These are phyloP conservation scores for Candida neerlandica DNA, from an alignment of 1,139 yeast species.

Conservation along the genomic window DNA sequence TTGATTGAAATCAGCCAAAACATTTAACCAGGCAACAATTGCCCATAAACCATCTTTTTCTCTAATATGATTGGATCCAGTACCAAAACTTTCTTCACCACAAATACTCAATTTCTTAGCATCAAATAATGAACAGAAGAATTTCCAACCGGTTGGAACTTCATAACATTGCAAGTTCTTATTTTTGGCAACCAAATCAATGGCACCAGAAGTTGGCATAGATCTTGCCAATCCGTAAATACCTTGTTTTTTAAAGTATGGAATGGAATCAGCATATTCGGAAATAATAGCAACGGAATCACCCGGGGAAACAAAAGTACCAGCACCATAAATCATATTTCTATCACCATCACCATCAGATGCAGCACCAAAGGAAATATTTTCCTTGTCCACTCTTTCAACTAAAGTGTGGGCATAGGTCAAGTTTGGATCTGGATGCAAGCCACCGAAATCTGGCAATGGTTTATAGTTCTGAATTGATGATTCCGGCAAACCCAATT, in stretches of 20 bases:
- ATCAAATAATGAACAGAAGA: slow-evolving; percentile 93
- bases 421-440: slow-evolving; percentile 97
- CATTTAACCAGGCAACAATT: slow-evolving; percentile 93
- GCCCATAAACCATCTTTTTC: slow-evolving; percentile 99
- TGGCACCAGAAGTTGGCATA: slow-evolving; percentile 96
- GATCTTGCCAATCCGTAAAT: slow-evolving; percentile 95
- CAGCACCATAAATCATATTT: slow-evolving; percentile 97
- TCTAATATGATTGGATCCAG: slow-evolving; percentile 96
- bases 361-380: slow-evolving; percentile 95
- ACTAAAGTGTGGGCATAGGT: slow-evolving; percentile 92
- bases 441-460: slow-evolving; percentile 90
- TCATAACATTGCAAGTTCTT: slow-evolving; percentile 81
- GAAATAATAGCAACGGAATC: slow-evolving; percentile 98
- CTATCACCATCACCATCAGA: slow-evolving; percentile 99
- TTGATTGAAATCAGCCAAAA: slow-evolving; percentile 77
- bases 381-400: slow-evolving; percentile 74
- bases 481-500: slow-evolving; percentile 71
- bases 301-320: slow-evolving; percentile 96
- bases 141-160: slow-evolving; percentile 99
- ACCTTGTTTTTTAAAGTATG: slow-evolving; percentile 86
- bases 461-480: slow-evolving; percentile 81
- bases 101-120: slow-evolving; percentile 92
- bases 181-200: slow-evolving; percentile 84
- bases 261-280: slow-evolving; percentile 85
- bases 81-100: slow-evolving; percentile 98